Evolutionary conservation across 225 moss, liverwort and hornwort genomes (phyloP).

Genomic region (Polytrichum commune): DNA sequence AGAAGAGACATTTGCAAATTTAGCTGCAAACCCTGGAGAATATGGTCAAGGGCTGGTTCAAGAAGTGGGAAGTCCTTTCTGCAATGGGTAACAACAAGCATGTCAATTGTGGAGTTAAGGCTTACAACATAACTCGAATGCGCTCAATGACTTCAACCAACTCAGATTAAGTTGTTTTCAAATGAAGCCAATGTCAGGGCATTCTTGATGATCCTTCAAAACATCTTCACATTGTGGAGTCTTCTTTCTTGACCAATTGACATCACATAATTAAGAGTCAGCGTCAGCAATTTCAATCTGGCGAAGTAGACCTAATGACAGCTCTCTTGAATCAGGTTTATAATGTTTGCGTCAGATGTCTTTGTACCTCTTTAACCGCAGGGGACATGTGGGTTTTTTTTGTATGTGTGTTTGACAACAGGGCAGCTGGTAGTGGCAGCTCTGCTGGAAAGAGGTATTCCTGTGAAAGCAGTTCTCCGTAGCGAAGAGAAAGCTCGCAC

Average conservation of each 20-base stretch:
- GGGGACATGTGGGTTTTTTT: background rate
- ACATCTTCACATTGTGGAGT: no score
- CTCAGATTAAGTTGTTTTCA: no score
- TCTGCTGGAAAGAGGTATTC: slow-evolving; percentile 72
- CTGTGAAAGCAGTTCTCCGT: slow-evolving; percentile 75
- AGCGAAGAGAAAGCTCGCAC: slow-evolving; percentile 70
- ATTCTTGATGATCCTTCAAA: no score
- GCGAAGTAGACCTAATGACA: no score
- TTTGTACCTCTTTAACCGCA: background rate
- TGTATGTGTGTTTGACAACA: slow-evolving; percentile 35
- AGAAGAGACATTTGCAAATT: background rate
- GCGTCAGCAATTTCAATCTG: no score
- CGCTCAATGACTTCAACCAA: no score
- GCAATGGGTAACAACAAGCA: background rate
- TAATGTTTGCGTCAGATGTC: background rate
- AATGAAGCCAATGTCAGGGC: no score
- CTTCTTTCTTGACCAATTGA: no score
- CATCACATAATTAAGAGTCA: background rate
- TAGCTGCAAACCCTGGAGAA: no score
- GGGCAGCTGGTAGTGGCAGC: slow-evolving; percentile 94
- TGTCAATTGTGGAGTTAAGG: background rate
- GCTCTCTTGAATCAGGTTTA: no score
- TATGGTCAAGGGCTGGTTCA: no score
- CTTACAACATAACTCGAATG: background rate
- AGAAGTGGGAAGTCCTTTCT: background rate